phyloP scores from a whole-genome alignment of 2,329 filamentous ascomycete species.

The Myriosclerotinia curreyana region DNA sequence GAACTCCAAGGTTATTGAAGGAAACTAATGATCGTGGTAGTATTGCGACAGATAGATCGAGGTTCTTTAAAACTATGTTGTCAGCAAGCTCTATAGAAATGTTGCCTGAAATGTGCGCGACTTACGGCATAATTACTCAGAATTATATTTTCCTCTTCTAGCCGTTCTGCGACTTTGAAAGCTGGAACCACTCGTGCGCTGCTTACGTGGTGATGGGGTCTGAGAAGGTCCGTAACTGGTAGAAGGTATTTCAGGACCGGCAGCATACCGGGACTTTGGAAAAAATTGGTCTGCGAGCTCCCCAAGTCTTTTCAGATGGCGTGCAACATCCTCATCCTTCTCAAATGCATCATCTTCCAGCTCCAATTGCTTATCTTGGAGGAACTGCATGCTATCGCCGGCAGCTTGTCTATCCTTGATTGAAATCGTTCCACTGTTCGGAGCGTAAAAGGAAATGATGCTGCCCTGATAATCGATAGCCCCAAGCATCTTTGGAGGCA shows the following conservation, averaged over 20 bases:
- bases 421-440: neutral
- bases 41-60: neutral
- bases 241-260: neutral
- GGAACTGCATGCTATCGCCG: neutral
- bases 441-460: neutral
- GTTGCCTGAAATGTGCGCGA: too few relatives aligned
- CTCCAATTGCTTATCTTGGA: neutral
- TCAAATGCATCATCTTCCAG: neutral
- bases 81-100: neutral
- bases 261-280: neutral
- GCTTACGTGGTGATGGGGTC: too few relatives aligned
- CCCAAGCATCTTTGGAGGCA: neutral
- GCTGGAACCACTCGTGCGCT: too few relatives aligned
- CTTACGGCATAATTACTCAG: neutral
- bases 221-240: neutral
- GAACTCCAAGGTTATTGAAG: neutral
- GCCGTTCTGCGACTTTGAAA: neutral
- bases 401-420: constrained; percentile 4
- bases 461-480: constrained; percentile 6
- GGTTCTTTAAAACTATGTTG: neutral
- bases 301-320: neutral
- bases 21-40: too few relatives aligned
- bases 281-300: neutral
- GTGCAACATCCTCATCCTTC: neutral
- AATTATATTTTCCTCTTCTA: neutral